Conservation (phyloP, 768 basidiomycete species). For the Hemileccinum impolitum region DNA sequence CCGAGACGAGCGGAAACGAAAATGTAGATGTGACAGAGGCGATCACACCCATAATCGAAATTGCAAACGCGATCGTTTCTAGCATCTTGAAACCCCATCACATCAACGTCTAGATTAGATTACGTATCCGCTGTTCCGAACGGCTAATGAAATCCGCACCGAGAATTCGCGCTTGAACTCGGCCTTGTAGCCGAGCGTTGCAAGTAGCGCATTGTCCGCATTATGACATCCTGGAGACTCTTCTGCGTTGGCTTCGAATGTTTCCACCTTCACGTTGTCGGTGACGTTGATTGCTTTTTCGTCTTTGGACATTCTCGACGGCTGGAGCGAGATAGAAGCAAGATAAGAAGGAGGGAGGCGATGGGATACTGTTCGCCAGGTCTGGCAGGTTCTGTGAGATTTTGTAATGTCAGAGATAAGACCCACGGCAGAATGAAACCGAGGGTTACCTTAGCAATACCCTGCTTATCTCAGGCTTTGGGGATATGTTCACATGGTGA, state of each 20-base stretch:
- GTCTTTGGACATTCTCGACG: conserved; percentile 16
- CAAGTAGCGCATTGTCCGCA: conserved; percentile 57
- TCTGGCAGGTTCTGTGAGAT: too few relatives aligned
- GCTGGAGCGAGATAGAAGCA: too few relatives aligned
- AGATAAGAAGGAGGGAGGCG: too few relatives aligned
- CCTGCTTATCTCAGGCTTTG: too few relatives aligned
- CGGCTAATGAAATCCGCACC: conserved; percentile 33
- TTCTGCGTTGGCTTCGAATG: too few relatives aligned
- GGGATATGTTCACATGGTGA: too few relatives aligned
- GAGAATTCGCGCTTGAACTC: conserved; percentile 76
- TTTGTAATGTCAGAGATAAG: too few relatives aligned
- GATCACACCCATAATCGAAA: conserved; percentile 72
- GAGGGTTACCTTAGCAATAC: too few relatives aligned
- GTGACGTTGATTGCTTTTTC: conserved; percentile 16
- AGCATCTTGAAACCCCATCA: conserved; percentile 32
- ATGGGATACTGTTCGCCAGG: too few relatives aligned
- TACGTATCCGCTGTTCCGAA: background rate
- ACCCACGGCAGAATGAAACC: too few relatives aligned
- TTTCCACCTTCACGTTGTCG: conserved; percentile 9
- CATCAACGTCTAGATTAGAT: background rate
- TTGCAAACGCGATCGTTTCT: conserved; percentile 63
- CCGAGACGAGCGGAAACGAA: conserved; percentile 59
- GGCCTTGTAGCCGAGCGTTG: conserved; percentile 65
- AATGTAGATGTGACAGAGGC: conserved; percentile 66
- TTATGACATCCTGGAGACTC: conserved; percentile 22